These are phyloP conservation scores for Cryoendolithus antarcticus DNA, from an alignment of 2,329 filamentous ascomycete species.

Conservation along the genomic window DNA sequence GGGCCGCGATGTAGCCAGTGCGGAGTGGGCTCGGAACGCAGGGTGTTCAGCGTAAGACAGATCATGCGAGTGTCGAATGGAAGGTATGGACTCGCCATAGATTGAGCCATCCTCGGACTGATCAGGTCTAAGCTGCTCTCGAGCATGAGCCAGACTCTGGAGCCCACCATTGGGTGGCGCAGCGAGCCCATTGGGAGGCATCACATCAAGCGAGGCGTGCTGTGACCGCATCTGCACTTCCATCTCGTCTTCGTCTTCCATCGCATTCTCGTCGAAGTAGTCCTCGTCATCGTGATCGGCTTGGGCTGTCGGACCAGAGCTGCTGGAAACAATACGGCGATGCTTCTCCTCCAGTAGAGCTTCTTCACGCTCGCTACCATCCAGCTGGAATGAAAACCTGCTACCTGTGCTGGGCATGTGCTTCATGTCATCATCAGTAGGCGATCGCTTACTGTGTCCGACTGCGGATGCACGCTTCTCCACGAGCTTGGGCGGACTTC, in stretches of 20 bases:
- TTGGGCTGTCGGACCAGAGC: conserved; percentile 9
- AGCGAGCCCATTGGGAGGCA: too few relatives aligned
- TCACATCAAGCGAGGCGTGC: background rate
- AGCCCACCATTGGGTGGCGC: too few relatives aligned
- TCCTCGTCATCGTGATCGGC: conserved; percentile 24
- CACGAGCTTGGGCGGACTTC: conserved; percentile 13
- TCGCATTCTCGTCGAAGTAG: conserved; percentile 26
- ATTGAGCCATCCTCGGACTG: conserved; percentile 45
- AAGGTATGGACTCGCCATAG: conserved; percentile 32
- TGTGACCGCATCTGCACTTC: conserved; percentile 19
- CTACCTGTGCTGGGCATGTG: conserved; percentile 55
- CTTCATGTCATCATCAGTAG: background rate
- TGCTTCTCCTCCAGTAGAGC: conserved; percentile 63
- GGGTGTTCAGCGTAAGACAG: conserved; percentile 20
- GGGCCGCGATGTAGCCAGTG: conserved; percentile 9
- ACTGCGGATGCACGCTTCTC: conserved; percentile 19
- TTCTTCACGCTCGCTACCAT: conserved; percentile 51
- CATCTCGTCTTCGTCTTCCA: conserved; percentile 36
- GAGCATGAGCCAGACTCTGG: too few relatives aligned
- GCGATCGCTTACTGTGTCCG: conserved; percentile 14
- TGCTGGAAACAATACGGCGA: conserved; percentile 10
- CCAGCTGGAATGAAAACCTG: conserved; percentile 72
- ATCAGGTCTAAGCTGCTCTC: too few relatives aligned
- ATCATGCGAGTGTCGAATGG: conserved; percentile 11
- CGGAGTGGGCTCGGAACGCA: conserved; percentile 16